Conservation (phyloP, 495 filamentous ascomycete species). For the Rhizodiscina lignyota region DNA sequence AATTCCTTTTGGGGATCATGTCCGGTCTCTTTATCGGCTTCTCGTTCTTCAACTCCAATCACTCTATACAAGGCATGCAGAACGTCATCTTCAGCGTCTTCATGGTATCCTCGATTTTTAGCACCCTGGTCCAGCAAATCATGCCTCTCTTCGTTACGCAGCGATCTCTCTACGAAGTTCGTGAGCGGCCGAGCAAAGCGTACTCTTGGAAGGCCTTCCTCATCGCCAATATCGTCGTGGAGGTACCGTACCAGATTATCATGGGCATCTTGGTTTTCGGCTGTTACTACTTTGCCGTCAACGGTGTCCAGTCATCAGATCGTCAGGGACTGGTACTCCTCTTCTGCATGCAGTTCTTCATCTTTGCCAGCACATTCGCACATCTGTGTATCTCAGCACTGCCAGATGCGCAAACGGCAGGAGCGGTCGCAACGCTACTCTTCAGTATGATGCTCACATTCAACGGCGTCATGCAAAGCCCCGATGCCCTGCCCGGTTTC, state of each 20-base stretch:
- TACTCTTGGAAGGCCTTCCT: constrained; percentile 68
- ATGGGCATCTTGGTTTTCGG: constrained; percentile 40
- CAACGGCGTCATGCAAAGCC: constrained; percentile 49
- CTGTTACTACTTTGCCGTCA: constrained; percentile 13
- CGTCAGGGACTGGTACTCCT: constrained; percentile 49
- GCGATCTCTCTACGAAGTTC: constrained; percentile 65
- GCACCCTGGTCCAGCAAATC: constrained; percentile 61
- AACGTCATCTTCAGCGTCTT: constrained; percentile 73
- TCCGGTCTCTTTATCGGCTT: constrained; percentile 64
- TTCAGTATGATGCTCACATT: constrained; percentile 44
- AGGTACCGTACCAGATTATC: constrained; percentile 15
- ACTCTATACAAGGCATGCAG: constrained; percentile 17
- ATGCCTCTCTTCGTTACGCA: constrained; percentile 74
- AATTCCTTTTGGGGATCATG: constrained; percentile 35
- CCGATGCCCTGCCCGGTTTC: constrained; percentile 45
- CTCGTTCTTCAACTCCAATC: constrained; percentile 40
- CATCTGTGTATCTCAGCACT: constrained; percentile 51
- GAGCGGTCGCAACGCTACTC: constrained; percentile 47
- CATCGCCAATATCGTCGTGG: constrained; percentile 17
- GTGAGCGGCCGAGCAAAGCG: constrained; percentile 69
- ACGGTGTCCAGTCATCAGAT: constrained; percentile 27
- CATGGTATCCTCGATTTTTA: constrained; percentile 62
- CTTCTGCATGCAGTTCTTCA: constrained; percentile 52
- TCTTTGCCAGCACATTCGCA: constrained; percentile 35
- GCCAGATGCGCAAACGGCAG: constrained; percentile 46